phyloP scores from a whole-genome alignment of 2,329 filamentous ascomycete genomes.

The Parascedosporium putredinis region DNA sequence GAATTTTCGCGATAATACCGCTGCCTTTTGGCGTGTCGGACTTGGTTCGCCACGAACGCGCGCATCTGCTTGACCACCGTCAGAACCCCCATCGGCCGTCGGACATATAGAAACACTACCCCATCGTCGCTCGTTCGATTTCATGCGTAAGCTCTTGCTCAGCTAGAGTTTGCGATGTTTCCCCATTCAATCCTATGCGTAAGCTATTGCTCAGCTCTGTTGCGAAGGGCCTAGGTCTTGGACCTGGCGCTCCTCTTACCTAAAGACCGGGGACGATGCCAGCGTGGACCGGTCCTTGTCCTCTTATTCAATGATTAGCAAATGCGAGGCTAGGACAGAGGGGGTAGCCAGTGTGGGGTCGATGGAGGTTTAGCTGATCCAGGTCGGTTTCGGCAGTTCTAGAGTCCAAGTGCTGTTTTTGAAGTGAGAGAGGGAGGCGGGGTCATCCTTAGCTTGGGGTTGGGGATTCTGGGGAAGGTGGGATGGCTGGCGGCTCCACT shows the following conservation, averaged over 20 bases:
- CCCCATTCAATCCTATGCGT: neutral
- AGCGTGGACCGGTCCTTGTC: neutral
- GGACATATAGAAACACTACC: no score
- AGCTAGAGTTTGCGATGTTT: neutral
- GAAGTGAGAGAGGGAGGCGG: neutral
- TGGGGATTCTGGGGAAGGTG: neutral
- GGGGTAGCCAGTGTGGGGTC: neutral
- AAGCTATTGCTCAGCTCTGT: neutral
- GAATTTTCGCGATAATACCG: no score
- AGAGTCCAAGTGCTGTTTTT: no score
- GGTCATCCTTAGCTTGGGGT: neutral
- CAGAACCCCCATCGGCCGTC: no score
- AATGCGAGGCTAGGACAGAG: neutral
- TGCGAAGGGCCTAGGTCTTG: no score
- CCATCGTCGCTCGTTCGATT: no score
- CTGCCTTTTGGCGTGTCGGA: no score
- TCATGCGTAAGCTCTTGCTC: neutral
- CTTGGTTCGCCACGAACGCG: no score
- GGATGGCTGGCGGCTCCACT: neutral
- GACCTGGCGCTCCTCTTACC: no score
- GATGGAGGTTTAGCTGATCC: no score
- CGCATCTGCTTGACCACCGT: no score
- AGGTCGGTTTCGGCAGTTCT: slow-evolving; percentile 1
- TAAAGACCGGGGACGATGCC: no score
- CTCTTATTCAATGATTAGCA: slow-evolving; percentile 1